phyloP scores from a whole-genome alignment of 2,329 filamentous ascomycete genomes.

The Xylaria sp. region DNA sequence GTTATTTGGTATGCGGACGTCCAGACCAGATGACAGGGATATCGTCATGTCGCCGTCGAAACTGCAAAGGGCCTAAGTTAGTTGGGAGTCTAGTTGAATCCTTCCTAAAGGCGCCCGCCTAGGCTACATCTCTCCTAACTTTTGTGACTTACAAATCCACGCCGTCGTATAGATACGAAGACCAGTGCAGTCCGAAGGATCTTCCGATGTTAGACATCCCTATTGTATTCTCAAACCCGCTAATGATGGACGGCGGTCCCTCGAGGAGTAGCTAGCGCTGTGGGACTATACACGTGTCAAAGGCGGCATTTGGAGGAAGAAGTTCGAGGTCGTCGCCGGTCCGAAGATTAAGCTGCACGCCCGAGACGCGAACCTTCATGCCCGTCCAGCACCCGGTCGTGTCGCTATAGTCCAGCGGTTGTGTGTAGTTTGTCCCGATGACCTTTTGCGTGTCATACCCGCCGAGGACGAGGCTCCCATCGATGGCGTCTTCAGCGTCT shows the following conservation, averaged over 20 bases:
- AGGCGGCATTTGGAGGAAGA: slow-evolving; percentile 41
- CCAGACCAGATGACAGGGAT: slow-evolving; percentile 9
- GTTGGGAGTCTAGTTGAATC: neutral
- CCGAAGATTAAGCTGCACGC: slow-evolving; percentile 45
- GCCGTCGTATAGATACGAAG: slow-evolving; percentile 1
- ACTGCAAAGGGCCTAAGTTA: neutral
- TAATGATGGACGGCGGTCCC: neutral
- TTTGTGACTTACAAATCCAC: slow-evolving; percentile 1
- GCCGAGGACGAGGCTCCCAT: slow-evolving; percentile 50
- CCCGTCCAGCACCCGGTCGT: slow-evolving; percentile 46
- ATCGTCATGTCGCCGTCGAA: slow-evolving; percentile 11
- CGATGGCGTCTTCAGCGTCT: slow-evolving; percentile 37
- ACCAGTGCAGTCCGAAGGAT: slow-evolving; percentile 15
- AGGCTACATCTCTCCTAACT: neutral
- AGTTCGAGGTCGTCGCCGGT: slow-evolving; percentile 47
- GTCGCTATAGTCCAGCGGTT: slow-evolving; percentile 43
- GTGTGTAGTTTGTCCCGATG: slow-evolving; percentile 46
- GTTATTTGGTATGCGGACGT: slow-evolving; percentile 20
- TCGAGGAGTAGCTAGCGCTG: slow-evolving; percentile 18
- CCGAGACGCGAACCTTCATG: slow-evolving; percentile 45
- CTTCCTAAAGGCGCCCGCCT: neutral
- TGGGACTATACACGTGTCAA: slow-evolving; percentile 39
- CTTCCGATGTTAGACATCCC: slow-evolving; percentile 12
- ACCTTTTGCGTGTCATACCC: slow-evolving; percentile 52
- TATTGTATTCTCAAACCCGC: neutral